These are phyloP conservation scores for Tanacetum coccineum DNA, from an alignment of 129 eudicot genomes.

Conservation along the genomic window DNA sequence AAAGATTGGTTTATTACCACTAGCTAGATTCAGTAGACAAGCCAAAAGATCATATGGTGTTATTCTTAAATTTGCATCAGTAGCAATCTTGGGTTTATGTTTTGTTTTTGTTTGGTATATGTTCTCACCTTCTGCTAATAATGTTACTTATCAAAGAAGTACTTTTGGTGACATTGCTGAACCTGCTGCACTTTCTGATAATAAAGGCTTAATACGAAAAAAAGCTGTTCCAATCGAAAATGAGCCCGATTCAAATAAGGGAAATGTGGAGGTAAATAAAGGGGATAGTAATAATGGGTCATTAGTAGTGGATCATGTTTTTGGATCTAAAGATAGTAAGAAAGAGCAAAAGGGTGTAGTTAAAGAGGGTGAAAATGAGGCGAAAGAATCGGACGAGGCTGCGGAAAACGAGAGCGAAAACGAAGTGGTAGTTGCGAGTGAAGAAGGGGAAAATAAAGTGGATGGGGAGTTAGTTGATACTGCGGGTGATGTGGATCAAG, in stretches of 20 bases:
- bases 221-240: slow-evolving; percentile 20
- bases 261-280: slow-evolving; percentile 34
- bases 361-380: slow-evolving; percentile 24
- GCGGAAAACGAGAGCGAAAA: slow-evolving; percentile 27
- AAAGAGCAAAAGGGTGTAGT: slow-evolving; percentile 37
- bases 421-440: slow-evolving; percentile 38
- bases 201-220: slow-evolving; percentile 20
- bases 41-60: slow-evolving; percentile 75
- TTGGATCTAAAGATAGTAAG: slow-evolving; percentile 21
- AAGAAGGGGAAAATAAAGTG: slow-evolving; percentile 27
- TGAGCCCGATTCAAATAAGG: slow-evolving; percentile 36
- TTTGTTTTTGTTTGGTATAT: slow-evolving; percentile 81
- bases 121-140: slow-evolving; percentile 66
- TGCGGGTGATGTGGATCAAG: slow-evolving; percentile 38
- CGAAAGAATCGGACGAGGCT: slow-evolving; percentile 19
- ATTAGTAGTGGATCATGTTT: slow-evolving; percentile 22
- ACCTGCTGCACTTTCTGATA: slow-evolving; percentile 37
- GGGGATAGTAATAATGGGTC: slow-evolving; percentile 42
- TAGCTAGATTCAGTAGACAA: slow-evolving; percentile 72
- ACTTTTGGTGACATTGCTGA: slow-evolving; percentile 83
- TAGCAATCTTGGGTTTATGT: slow-evolving; percentile 75
- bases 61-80: slow-evolving; percentile 62
- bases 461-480: slow-evolving; percentile 42
- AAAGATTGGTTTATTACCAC: slow-evolving; percentile 42
- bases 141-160: slow-evolving; percentile 71